phyloP scores from a whole-genome alignment of 148 eudicot species.

The Vaccinium macrocarpon region DNA sequence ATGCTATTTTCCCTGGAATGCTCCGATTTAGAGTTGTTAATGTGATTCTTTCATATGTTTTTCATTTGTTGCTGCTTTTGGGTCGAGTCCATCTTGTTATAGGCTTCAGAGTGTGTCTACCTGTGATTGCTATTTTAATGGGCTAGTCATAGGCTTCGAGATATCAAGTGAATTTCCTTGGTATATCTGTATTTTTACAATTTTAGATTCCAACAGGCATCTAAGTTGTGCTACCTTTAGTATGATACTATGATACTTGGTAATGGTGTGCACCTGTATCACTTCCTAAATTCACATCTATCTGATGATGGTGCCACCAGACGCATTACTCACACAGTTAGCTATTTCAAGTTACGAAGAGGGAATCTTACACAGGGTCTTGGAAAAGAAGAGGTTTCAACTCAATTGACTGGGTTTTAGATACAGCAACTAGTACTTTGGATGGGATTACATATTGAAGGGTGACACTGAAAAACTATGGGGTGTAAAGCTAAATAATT shows the following conservation, averaged over 20 bases:
- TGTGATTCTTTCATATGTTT: not conserved
- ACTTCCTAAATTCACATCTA: not conserved
- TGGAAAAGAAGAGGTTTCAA: not conserved
- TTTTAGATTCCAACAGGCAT: not conserved
- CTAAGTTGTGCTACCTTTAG: not conserved
- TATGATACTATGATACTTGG: not conserved
- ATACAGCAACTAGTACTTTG: not conserved
- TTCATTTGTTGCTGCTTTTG: not conserved
- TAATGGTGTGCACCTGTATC: not conserved
- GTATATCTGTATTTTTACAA: not conserved
- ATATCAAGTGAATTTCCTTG: not conserved
- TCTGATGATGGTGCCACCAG: not conserved
- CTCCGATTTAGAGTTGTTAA: not conserved
- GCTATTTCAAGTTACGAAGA: not conserved
- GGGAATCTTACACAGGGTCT: not conserved
- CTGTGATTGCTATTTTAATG: not conserved
- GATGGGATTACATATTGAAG: too few species aligned
- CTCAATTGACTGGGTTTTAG: not conserved
- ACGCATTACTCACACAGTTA: not conserved
- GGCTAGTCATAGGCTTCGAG: not conserved
- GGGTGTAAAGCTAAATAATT: too few species aligned
- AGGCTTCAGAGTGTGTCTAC: not conserved
- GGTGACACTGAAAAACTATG: not conserved
- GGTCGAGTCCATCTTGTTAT: not conserved
- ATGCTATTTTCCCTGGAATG: not conserved